phyloP scores from a whole-genome alignment of 2,329 filamentous ascomycete genomes.

The Neoscytalidium dimidiatum region DNA sequence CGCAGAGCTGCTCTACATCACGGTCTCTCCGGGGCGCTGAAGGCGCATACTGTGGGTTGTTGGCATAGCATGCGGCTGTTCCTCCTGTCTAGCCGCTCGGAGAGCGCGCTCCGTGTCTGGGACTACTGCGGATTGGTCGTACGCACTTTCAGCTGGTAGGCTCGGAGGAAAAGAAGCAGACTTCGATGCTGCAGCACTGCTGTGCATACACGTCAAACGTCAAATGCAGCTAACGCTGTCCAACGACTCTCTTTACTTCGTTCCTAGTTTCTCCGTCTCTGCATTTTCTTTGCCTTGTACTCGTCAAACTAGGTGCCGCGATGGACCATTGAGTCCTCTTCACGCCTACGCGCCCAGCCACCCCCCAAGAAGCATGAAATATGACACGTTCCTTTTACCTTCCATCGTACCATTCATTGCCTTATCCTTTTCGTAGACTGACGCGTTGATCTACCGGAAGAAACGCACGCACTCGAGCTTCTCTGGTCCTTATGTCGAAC shows the following conservation, averaged over 20 bases:
- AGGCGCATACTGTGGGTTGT: not conserved
- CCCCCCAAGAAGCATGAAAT: not conserved
- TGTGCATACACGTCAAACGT: conserved; percentile 16
- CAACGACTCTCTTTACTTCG: not conserved
- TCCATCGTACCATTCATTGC: not conserved
- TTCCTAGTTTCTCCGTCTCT: conserved; percentile 12
- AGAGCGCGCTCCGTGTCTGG: not conserved
- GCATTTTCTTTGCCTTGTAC: conserved; percentile 14
- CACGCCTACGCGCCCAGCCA: conserved; percentile 6
- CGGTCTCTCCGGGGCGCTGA: not conserved
- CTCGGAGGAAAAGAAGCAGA: not conserved
- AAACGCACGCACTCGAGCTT: conserved; percentile 1
- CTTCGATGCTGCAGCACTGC: not conserved
- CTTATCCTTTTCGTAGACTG: not conserved
- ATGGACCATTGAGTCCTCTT: not conserved
- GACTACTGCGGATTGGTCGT: not conserved
- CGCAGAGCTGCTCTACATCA: not conserved
- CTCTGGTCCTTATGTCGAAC: conserved; percentile 2
- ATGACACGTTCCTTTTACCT: conserved; percentile 7
- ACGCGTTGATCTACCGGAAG: not conserved
- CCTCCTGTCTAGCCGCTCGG: not conserved
- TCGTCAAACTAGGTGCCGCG: not conserved
- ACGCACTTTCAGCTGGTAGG: not conserved
- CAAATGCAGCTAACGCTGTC: not conserved
- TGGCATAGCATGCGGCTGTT: not conserved